Evolutionary conservation across 331 rosid genomes (phyloP), one percentile per base, ranked within the genome.

Genomic region (Quercus lobata): DNA sequence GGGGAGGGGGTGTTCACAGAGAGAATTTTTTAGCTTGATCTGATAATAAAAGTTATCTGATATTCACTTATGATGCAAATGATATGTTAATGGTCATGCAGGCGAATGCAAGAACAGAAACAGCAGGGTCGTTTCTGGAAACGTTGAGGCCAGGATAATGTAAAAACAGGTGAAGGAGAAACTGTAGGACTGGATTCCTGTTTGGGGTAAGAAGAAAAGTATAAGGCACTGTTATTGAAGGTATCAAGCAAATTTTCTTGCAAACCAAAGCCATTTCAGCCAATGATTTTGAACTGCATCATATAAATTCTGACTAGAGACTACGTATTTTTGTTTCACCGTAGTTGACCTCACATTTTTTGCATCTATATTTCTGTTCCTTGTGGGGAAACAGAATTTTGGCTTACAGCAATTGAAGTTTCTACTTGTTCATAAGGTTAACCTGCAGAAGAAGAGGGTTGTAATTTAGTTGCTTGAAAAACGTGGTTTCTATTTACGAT

Each of bases 71-170:
- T 68, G 52, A 32, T 34, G 17, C 25, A 68, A 68, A 14, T 68
- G 53, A 35, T 27, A 12, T 19, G 14, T 15, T 68, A 16, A 34
- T 35, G n/a, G 53, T 7, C 27, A 34, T 76, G 88, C 92, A 95
- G 99, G 94, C 83, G 72, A 82, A 75, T 86, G 78, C 94, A 92
- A 85, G 90, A 87, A 79, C 91, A 93, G 83, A 93, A 85, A 86
- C 90, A 89, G 73, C 94, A 87, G 5, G 91, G 94, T 81, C 89
- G 90, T 53, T 27, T 93, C 58, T 92, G 98, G 98, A 83, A 72
- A 84, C 87, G 79, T 57, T 90, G 81, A 92, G 75, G 65, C 69
- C 16, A 27, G 76, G 71, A n/a, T 74, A 62, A 81, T 81, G 82
- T 82, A 75, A 79, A 57, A 65, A 58, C 58, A 25, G 27, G 72